Base-by-base conservation (phyloP, 2,329 filamentous ascomycete species). In the Arthrobotrys musiformis region DNA sequence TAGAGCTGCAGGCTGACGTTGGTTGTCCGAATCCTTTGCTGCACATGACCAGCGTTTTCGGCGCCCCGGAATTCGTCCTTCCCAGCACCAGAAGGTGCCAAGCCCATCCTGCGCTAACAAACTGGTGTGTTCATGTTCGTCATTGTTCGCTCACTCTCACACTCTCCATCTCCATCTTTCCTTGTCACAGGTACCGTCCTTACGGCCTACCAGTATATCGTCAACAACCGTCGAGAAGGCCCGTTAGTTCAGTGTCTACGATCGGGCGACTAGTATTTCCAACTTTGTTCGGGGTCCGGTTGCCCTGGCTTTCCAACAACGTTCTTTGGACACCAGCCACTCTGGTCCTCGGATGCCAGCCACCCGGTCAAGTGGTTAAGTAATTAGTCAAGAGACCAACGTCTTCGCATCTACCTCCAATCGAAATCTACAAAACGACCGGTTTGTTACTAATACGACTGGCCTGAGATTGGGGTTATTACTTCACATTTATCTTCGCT, bases 41-140 rank as follows among this genome's bases (percentile, higher is more conserved):
- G 35, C 69, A 61, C 69, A 52, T 73, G 69, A 73, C 69, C 50
- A 52, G 69, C 61, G 61, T 58, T 67, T 66, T 66, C 61, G 64
- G 64, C 50, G 64, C 64, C 64, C 64, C 64, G 40, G 64, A 69
- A 69, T 69, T 69, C 17, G 58, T 48, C 35, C 63, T 42, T 52
- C 63, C 48, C 48, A 67, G 35, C 30, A 48, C 24, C 19, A 67
- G 48, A 67, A 60, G 17, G 26, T 69, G 64, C 64, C 50, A 60
- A 60, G 50, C 40, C 37, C 17, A 50, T 17, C 35, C 37, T 17
- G 64, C 64, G 64, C 64, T 69, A 69, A 60, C 50, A 48, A 58
- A 44, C 52, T 48, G 26, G 19, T 28, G 40, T 58, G 22, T 46
- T 52, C 56, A 62, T 35, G 44, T 70, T 70, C 66, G 67, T 70